phyloP scores from a whole-genome alignment of 192 early-diverging fungal genomes.

The Chytriomyces confervae region DNA sequence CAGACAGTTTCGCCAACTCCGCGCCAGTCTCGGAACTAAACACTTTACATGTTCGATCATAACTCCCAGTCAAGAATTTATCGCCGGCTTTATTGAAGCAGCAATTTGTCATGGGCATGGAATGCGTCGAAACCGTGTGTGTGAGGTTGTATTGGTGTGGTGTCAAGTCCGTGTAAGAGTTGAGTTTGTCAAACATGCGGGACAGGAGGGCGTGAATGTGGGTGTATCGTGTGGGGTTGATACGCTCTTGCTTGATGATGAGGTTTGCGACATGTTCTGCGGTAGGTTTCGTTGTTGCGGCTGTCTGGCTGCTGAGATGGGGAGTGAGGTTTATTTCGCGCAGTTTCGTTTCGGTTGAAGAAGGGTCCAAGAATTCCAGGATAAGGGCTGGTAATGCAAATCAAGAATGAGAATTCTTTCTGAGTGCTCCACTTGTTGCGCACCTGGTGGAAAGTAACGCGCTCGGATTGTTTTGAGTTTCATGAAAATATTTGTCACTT shows the following conservation, averaged over 20 bases:
- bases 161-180: slow-evolving; percentile 1
- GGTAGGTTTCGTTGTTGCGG: slow-evolving; percentile 11
- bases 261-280: background rate
- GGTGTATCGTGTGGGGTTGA: slow-evolving; percentile 1
- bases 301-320: background rate
- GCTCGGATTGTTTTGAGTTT: slow-evolving; percentile 18
- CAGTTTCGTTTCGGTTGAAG: background rate
- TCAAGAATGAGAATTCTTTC: background rate
- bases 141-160: slow-evolving; percentile 26
- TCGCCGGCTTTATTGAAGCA: slow-evolving; percentile 55
- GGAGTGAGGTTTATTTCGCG: slow-evolving; percentile 18
- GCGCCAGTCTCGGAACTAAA: slow-evolving; percentile 49
- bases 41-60: slow-evolving; percentile 58
- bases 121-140: slow-evolving; percentile 49
- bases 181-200: slow-evolving; percentile 29
- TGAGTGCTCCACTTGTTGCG: background rate
- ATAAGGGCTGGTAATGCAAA: background rate
- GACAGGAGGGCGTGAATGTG: background rate
- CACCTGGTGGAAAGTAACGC: slow-evolving; percentile 33
- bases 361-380: slow-evolving; percentile 8
- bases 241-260: slow-evolving; percentile 25
- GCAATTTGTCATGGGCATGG: slow-evolving; percentile 61
- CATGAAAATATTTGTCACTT: background rate
- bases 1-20: slow-evolving; percentile 49
- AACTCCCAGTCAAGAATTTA: slow-evolving; percentile 54